phyloP scores from a whole-genome alignment of 345 rosid species.

The Hypericum androsaemum region DNA sequence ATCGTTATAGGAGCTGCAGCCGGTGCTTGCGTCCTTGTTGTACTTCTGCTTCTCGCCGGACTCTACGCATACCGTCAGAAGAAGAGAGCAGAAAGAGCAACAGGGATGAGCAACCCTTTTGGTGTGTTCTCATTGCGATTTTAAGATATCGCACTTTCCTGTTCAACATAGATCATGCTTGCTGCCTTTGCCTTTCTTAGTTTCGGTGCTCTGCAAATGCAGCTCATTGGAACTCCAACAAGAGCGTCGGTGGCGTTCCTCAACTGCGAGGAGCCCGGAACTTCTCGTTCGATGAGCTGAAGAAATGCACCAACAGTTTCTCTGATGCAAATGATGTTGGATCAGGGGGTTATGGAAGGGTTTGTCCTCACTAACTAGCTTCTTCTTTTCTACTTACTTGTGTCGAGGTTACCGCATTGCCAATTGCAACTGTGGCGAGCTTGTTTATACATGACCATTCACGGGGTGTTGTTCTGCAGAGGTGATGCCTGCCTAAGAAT shows the following conservation, averaged over 20 bases:
- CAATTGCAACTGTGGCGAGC: no score
- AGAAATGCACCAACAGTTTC: conserved; percentile 55
- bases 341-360: conserved; percentile 93
- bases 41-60: conserved; percentile 50
- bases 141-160: background rate
- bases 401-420: no score
- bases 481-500: conserved; percentile 10
- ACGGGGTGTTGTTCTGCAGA: no score
- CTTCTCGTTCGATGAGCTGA: conserved; percentile 67
- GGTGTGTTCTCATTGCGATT: conserved; percentile 28
- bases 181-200: background rate
- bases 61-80: conserved; percentile 61
- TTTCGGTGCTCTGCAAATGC: conserved; percentile 14
- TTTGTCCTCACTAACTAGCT: background rate
- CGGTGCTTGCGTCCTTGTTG: conserved; percentile 43
- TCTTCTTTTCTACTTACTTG: no score
- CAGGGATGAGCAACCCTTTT: conserved; percentile 51
- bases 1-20: conserved; percentile 61
- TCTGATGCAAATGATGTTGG: conserved; percentile 61
- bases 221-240: conserved; percentile 60
- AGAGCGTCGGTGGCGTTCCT: conserved; percentile 50
- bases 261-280: conserved; percentile 68
- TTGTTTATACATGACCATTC: no score
- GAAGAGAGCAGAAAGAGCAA: conserved; percentile 60
- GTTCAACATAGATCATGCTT: no score